phyloP scores from a whole-genome alignment of 2,329 filamentous ascomycete genomes.

The Aureobasidium uvarum region DNA sequence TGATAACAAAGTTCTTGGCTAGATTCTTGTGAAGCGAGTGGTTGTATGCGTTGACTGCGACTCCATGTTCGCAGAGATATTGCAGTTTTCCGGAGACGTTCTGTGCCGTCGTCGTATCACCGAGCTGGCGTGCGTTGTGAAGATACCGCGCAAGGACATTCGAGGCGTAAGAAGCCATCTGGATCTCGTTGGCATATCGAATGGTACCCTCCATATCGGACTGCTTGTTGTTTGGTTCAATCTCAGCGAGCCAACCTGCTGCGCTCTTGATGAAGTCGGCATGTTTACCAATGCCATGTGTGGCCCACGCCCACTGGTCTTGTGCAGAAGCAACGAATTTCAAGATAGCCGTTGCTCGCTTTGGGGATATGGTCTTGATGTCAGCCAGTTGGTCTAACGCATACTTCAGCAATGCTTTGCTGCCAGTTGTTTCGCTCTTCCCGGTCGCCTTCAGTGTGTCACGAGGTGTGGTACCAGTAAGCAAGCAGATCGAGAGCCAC shows the following conservation, averaged over 20 bases:
- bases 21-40: slow-evolving; percentile 82
- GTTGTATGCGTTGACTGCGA: slow-evolving; percentile 80
- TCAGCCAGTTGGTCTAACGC: slow-evolving; percentile 67
- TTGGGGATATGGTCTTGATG: slow-evolving; percentile 63
- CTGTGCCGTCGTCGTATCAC: slow-evolving; percentile 65
- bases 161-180: slow-evolving; percentile 74
- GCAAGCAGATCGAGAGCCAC: slow-evolving; percentile 90
- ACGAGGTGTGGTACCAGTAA: slow-evolving; percentile 82
- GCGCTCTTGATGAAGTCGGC: slow-evolving; percentile 69
- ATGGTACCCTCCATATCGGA: slow-evolving; percentile 32
- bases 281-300: slow-evolving; percentile 73
- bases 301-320: slow-evolving; percentile 95
- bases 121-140: slow-evolving; percentile 77
- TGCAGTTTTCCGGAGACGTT: slow-evolving; percentile 70
- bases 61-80: slow-evolving; percentile 76
- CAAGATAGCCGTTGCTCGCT: slow-evolving; percentile 70
- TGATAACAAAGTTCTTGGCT: slow-evolving; percentile 75
- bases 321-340: slow-evolving; percentile 86
- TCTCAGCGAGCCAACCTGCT: slow-evolving; percentile 63
- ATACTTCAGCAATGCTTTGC: slow-evolving; percentile 67
- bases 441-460: slow-evolving; percentile 63
- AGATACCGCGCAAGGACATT: slow-evolving; percentile 90
- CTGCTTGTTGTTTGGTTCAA: slow-evolving; percentile 51
- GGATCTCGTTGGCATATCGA: slow-evolving; percentile 43
- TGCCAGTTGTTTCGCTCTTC: slow-evolving; percentile 48